Evolutionary conservation across 1,284 basidiomycete species (phyloP), one percentile per base, ranked within the genome.

Genomic region (Meripilus lineatus): DNA sequence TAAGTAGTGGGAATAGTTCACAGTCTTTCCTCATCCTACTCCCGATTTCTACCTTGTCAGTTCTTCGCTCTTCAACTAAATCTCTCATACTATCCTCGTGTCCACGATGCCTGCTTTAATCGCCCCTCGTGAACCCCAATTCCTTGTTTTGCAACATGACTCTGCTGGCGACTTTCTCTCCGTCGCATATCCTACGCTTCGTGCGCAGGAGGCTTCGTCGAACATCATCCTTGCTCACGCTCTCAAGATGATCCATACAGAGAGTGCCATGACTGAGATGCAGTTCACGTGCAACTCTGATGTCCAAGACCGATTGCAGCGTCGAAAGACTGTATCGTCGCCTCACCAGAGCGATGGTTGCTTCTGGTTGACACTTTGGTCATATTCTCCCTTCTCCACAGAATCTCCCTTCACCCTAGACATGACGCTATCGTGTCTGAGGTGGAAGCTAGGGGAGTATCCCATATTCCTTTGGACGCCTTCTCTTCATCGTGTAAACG

Each of bases 341-440:
- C 57, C 54, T 14, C 54, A 50, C 39, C 48, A 45, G 5, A 53
- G 48, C 10, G 32, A 41, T 14, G 53, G 46, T 33, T 63, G 67
- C 38, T 68, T 76, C 53, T 78, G 77, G 75, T 53, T 78, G 44
- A 75, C 75, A 5, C 44, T 74, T n/a, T 77, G 72, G 73, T 68
- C 67, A 24, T 53, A 53, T 8, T 55, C 64, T 14, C 37, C 62
- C 15, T 47, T 57, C 11, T 58, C 58, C 20, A n/a, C n/a, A n/a
- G n/a, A n/a, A n/a, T 42, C 47, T 10, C 46, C 52, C 20, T 64
- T 66, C 13, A 63, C 60, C 11, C 65, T 77, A 38, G 71, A 77
- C 32, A 53, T 77, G 35, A 66, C 71, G 32, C 45, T 79, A 38
- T 63, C 77, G n/a, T 77, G 74, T 50, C 63, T 71, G 44, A 61